Percentiles rank a stretch among this genome's conserved stretches.
These are phyloP conservation scores for Fusarium bulbicola DNA, from an alignment of 2,329 filamentous ascomycete species.

Conservation along the genomic window DNA sequence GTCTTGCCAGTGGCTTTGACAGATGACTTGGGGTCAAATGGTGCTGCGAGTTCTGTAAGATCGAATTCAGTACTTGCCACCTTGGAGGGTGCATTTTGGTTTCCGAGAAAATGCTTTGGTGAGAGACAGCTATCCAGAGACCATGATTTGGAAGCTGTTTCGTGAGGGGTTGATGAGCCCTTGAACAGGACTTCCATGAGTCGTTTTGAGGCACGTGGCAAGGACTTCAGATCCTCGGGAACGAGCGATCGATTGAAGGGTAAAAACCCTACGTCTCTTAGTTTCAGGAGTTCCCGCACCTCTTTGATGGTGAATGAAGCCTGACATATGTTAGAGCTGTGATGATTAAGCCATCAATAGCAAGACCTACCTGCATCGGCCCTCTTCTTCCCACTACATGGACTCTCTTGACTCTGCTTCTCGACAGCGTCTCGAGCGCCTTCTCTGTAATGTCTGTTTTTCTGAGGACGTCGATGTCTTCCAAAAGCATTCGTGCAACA, in stretches of 20 bases:
- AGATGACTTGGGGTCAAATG: slow-evolving; percentile 61
- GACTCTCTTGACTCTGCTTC: slow-evolving; percentile 80
- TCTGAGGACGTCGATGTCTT: slow-evolving; percentile 75
- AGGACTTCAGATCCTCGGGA: slow-evolving; percentile 70
- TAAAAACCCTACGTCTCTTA: slow-evolving; percentile 76
- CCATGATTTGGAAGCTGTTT: slow-evolving; percentile 73
- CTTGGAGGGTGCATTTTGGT: slow-evolving; percentile 52
- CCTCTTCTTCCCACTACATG: slow-evolving; percentile 90
- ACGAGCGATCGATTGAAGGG: slow-evolving; percentile 73
- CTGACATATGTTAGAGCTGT: slow-evolving; percentile 51
- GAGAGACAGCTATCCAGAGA: slow-evolving; percentile 86
- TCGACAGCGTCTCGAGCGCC: slow-evolving; percentile 77
- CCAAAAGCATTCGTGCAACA: slow-evolving; percentile 86
- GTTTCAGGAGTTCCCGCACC: slow-evolving; percentile 83
- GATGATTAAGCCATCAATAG: not conserved
- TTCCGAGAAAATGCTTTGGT: slow-evolving; percentile 73
- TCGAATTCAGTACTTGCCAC: slow-evolving; percentile 76
- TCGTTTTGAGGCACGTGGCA: slow-evolving; percentile 79
- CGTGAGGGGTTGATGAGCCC: slow-evolving; percentile 65
- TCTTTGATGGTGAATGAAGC: slow-evolving; percentile 97
- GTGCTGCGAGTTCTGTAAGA: slow-evolving; percentile 64
- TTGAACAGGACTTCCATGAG: slow-evolving; percentile 84
- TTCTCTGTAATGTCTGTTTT: slow-evolving; percentile 91
- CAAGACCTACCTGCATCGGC: slow-evolving; percentile 76
- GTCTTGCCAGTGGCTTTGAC: slow-evolving; percentile 60